Base-by-base conservation (phyloP, 2,329 filamentous ascomycete species). In the Claviceps monticola region DNA sequence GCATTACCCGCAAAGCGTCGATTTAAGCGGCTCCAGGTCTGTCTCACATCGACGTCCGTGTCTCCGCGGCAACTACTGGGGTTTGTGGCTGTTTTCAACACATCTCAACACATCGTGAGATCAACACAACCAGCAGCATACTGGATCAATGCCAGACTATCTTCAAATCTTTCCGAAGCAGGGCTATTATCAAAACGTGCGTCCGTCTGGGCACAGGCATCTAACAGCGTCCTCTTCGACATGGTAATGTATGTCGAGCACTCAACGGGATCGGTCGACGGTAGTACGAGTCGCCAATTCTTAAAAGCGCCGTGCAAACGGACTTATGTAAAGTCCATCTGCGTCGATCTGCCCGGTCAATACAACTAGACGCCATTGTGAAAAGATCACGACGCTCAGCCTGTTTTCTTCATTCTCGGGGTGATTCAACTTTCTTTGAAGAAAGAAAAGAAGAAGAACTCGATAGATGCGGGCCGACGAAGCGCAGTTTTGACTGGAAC, bases 211-310 rank as follows among this genome's bases (percentile, higher is more conserved):
- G 29, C 9, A 34, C 29, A 34, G 21, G 21, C 21, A n/a, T 11
- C 23, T 13, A 8, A 19, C 14, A 37, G 29, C 29, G 3, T 11
- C 41, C 43, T 23, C 17, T 37, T 26, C 17, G 29, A 36, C 29
- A 23, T 50, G 46, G 55, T 58, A 43, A 76, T 79, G 75, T 21
- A 76, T 79, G 75, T 80, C 73, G 76, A 73, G 67, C 72, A 73
- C 76, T 78, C 75, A 79, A 81, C 78, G 78, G 78, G 76, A 80
- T 73, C 74, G 76, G 71, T 71, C 70, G 75, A 78, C 69, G 67
- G 68, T 53, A 59, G 62, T 65, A 69, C 73, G 73, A 76, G 70
- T 76, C 73, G 68, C 72, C 76, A 79, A 80, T 81, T 80, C 77
- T 80, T 80, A 68, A 67, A 79, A 79, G 76, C 75, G 70, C 74